These are phyloP conservation scores for Chaetomium tenue DNA, from an alignment of 495 filamentous ascomycete genomes.

Conservation along the genomic window DNA sequence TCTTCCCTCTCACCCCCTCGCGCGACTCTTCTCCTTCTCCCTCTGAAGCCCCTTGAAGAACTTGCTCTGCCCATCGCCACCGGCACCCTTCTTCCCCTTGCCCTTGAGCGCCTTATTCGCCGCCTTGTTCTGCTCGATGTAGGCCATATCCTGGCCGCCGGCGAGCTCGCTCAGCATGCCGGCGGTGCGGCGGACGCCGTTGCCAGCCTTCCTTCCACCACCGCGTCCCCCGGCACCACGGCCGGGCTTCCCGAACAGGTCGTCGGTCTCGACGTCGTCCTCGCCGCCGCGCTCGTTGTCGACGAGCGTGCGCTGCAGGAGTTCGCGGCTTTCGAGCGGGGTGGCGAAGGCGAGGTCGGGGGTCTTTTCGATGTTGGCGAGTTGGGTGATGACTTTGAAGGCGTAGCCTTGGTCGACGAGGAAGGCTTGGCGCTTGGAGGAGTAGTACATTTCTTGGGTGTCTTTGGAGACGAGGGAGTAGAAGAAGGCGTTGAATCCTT, in stretches of 20 bases:
- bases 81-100: slow-evolving; percentile 45
- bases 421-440: slow-evolving; percentile 94
- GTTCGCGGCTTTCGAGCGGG: slow-evolving; percentile 77
- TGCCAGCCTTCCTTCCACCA: slow-evolving; percentile 39
- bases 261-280: slow-evolving; percentile 76
- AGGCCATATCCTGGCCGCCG: slow-evolving; percentile 94
- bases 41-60: slow-evolving; percentile 81
- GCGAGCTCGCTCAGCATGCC: slow-evolving; percentile 80
- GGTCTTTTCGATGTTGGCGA: slow-evolving; percentile 84
- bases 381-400: slow-evolving; percentile 97
- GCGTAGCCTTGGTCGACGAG: slow-evolving; percentile 98
- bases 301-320: slow-evolving; percentile 87
- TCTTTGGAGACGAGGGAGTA: slow-evolving; percentile 97
- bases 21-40: slow-evolving; percentile 52
- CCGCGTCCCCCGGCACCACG: slow-evolving; percentile 38
- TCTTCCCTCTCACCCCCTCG: neutral
- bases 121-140: slow-evolving; percentile 84
- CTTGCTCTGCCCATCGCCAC: slow-evolving; percentile 38
- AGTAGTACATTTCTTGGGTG: slow-evolving; percentile 98
- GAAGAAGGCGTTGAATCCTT: slow-evolving; percentile 99
- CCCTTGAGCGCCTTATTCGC: slow-evolving; percentile 64
- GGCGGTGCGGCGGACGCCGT: slow-evolving; percentile 66
- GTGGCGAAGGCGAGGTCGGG: slow-evolving; percentile 78
- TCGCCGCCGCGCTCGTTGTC: slow-evolving; percentile 79
- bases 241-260: slow-evolving; percentile 65